Evolutionary conservation across 75 land plant genomes (phyloP).

Genomic region (Chamaecyparis obtusa): DNA sequence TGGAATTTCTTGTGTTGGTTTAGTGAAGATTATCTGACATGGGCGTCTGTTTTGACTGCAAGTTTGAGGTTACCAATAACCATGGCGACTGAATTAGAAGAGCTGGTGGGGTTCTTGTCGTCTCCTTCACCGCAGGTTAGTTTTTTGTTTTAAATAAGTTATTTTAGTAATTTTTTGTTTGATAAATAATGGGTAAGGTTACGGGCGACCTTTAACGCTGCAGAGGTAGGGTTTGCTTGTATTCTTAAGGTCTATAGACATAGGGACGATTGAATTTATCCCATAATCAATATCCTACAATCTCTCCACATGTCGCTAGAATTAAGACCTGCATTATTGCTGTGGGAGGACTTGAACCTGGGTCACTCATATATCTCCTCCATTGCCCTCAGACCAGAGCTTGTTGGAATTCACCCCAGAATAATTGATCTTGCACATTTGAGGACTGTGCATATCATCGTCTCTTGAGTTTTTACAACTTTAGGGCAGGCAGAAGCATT

Average conservation of each 20-base stretch:
- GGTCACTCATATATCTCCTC: not conserved
- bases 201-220: not conserved
- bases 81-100: conserved; percentile 85
- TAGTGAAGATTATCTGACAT: not conserved
- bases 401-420: not conserved
- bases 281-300: not conserved
- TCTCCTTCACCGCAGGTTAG: conserved; percentile 77
- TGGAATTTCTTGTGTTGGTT: not conserved
- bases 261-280: not conserved
- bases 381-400: not conserved
- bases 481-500: too few species aligned
- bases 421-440: not conserved
- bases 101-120: conserved; percentile 72
- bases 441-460: not conserved
- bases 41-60: not conserved
- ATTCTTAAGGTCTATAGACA: not conserved
- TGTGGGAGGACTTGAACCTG: not conserved
- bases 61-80: not conserved
- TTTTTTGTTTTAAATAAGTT: not conserved
- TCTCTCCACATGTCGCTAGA: not conserved
- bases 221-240: not conserved
- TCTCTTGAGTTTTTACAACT: not conserved
- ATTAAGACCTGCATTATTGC: not conserved
- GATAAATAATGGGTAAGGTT: not conserved
- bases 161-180: not conserved